Evolutionary conservation across 441 rosid genomes (phyloP).

Genomic region (Erodium trifolium): DNA sequence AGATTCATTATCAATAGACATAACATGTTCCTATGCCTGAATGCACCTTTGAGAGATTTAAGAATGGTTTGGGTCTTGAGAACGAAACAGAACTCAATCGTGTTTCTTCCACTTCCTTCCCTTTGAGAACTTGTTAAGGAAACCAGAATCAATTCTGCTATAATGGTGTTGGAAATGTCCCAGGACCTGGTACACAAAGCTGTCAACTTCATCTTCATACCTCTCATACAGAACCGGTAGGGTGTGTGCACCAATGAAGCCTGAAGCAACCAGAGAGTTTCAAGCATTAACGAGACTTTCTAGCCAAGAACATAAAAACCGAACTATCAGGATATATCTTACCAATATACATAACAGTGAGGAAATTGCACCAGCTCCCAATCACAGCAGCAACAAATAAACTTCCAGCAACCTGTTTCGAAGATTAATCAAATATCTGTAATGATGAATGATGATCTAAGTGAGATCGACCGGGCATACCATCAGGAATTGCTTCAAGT

Average conservation of each 20-base stretch:
- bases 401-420: conserved; percentile 47
- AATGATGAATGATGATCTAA: too few species aligned
- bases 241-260: conserved; percentile 76
- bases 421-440: conserved; percentile 13
- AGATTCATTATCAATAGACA: too few species aligned
- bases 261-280: conserved; percentile 27
- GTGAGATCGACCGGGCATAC: conserved; percentile 28
- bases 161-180: conserved; percentile 56
- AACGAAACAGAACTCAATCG: conserved; percentile 31
- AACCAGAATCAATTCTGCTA: conserved; percentile 48
- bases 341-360: conserved; percentile 82
- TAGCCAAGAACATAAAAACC: too few species aligned
- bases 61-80: too few species aligned
- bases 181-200: conserved; percentile 39
- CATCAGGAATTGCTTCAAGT: conserved; percentile 62
- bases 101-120: conserved; percentile 59
- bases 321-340: conserved; percentile 18
- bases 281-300: too few species aligned
- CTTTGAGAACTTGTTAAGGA: conserved; percentile 58
- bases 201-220: conserved; percentile 70
- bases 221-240: conserved; percentile 32
- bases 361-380: conserved; percentile 93
- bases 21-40: too few species aligned
- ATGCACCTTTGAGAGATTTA: too few species aligned
- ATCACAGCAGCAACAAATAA: conserved; percentile 66